A percentile compares a stretch with the other conserved stretches of the same genome.
phyloP scores from a whole-genome alignment of 129 eudicot species.

The Arctium lappa region DNA sequence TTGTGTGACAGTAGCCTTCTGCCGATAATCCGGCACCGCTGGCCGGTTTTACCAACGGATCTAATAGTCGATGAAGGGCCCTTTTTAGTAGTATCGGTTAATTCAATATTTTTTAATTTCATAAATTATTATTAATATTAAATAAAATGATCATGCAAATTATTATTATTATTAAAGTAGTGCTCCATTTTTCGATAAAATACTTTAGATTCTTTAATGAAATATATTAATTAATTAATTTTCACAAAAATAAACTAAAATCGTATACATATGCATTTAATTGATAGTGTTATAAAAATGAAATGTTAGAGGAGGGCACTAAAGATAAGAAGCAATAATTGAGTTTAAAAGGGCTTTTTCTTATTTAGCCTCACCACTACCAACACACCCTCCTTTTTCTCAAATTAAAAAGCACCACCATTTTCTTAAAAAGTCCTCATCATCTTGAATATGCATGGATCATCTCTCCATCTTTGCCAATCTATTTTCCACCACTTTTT shows the following conservation, averaged over 20 bases:
- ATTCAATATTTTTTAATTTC: too few species aligned
- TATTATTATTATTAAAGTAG: too few species aligned
- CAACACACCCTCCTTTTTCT: slow-evolving; percentile 32
- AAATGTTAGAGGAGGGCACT: slow-evolving; percentile 1
- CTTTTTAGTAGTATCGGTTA: too few species aligned
- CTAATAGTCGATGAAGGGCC: too few species aligned
- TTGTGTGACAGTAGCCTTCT: too few species aligned
- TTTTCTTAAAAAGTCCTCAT: slow-evolving; percentile 40
- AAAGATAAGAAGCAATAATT: slow-evolving; percentile 50
- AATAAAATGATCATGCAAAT: too few species aligned
- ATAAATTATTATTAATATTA: too few species aligned
- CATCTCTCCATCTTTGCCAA: slow-evolving; percentile 36
- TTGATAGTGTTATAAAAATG: slow-evolving; percentile 14
- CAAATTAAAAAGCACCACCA: slow-evolving; percentile 33
- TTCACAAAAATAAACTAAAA: not conserved
- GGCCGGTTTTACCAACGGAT: too few species aligned
- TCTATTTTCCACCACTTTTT: slow-evolving; percentile 16
- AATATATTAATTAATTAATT: too few species aligned
- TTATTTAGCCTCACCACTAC: slow-evolving; percentile 60
- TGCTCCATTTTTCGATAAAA: too few species aligned
- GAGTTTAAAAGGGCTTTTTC: slow-evolving; percentile 45
- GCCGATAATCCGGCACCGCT: too few species aligned
- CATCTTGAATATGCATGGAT: slow-evolving; percentile 73
- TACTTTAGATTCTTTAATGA: too few species aligned
- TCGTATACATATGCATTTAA: not conserved